A percentile compares a stretch with the other conserved stretches of the same genome.
Evolutionary conservation across 768 basidiomycete genomes (phyloP).

Genomic region (Symmetrospora coprosmae): DNA sequence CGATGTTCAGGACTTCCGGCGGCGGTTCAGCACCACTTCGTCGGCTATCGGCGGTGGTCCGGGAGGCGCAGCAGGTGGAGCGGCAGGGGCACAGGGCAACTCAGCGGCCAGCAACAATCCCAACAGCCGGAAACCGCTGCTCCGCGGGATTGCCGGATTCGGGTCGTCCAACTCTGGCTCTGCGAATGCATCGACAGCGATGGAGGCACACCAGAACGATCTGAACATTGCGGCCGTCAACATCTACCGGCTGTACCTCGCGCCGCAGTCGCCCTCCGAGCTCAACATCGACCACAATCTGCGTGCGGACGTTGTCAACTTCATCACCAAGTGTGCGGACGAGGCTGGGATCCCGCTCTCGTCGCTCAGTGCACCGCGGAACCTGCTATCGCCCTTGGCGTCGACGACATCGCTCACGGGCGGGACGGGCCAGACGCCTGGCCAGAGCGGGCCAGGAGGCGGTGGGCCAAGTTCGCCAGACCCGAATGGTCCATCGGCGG

Average conservation of each 20-base stretch:
- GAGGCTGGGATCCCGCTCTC: slow-evolving; percentile 34
- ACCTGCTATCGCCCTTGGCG: not conserved
- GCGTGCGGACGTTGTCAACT: slow-evolving; percentile 82
- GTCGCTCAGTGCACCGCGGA: slow-evolving; percentile 24
- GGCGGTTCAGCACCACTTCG: slow-evolving; percentile 87
- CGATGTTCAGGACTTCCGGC: slow-evolving; percentile 92
- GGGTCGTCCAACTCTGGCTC: not conserved
- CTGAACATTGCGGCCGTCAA: slow-evolving; percentile 79
- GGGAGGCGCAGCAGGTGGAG: not conserved
- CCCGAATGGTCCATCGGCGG: too few species aligned
- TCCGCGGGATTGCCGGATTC: not conserved
- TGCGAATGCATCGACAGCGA: slow-evolving; percentile 44
- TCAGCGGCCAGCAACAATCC: slow-evolving; percentile 5
- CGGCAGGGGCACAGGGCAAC: not conserved
- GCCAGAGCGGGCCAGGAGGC: too few species aligned
- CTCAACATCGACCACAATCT: slow-evolving; percentile 96
- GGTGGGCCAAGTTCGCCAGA: too few species aligned
- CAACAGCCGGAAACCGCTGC: slow-evolving; percentile 1
- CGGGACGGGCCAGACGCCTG: too few species aligned
- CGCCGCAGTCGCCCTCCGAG: slow-evolving; percentile 86
- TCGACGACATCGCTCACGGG: not conserved
- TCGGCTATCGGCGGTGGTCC: slow-evolving; percentile 50
- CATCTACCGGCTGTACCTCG: slow-evolving; percentile 82
- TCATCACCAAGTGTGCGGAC: slow-evolving; percentile 77
- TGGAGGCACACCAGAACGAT: slow-evolving; percentile 93